Conservation (phyloP, 108 stramenopile genomes). For the Skeletonema marinoi region DNA sequence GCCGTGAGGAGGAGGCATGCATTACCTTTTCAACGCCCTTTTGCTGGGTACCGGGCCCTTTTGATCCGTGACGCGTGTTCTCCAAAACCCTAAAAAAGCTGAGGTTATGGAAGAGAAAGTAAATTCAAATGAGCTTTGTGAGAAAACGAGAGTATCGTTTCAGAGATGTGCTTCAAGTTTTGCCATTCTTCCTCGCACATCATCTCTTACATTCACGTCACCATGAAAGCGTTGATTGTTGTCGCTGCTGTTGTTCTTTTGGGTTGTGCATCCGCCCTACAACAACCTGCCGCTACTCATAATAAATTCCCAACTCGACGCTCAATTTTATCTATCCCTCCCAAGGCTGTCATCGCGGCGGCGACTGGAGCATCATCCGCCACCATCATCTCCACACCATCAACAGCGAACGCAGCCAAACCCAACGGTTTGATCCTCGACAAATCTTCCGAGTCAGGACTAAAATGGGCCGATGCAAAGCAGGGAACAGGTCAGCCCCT, state of each 20-base stretch:
- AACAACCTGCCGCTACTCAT: neutral
- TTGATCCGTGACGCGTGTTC: too few species aligned
- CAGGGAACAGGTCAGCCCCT: conserved; percentile 5
- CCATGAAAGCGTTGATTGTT: neutral
- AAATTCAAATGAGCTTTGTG: too few species aligned
- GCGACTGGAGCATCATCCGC: neutral
- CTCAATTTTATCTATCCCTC: neutral
- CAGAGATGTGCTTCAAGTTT: too few species aligned
- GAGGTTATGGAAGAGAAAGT: too few species aligned
- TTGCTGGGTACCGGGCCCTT: too few species aligned
- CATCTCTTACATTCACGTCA: too few species aligned
- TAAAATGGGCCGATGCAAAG: conserved; percentile 18
- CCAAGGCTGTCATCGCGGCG: neutral
- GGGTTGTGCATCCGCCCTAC: neutral
- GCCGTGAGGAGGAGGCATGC: too few species aligned
- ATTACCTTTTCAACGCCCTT: too few species aligned
- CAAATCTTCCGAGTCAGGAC: neutral
- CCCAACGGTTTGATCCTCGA: neutral
- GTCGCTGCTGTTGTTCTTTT: neutral
- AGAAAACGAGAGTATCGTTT: too few species aligned
- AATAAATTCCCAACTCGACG: neutral
- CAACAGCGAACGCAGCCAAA: neutral
- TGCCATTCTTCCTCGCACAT: too few species aligned
- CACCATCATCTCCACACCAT: neutral
- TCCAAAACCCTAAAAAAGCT: too few species aligned